Conservation (phyloP, 2,329 filamentous ascomycete genomes). For the Chrysoporthe cubensis region DNA sequence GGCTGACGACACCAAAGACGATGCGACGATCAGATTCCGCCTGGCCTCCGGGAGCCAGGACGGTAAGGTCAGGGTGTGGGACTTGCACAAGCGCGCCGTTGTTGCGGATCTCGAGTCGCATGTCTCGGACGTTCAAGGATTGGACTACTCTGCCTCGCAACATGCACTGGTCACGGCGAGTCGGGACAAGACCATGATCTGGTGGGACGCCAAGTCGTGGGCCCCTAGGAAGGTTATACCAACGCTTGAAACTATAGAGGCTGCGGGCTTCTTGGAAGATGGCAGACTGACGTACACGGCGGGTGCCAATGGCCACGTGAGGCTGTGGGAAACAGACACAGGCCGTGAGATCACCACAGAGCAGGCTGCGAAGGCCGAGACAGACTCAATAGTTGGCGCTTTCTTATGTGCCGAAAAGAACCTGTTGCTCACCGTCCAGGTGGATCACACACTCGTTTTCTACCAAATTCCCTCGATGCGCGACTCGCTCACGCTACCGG, state of each 20-base stretch:
- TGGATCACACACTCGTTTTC: slow-evolving; percentile 84
- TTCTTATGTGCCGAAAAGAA: slow-evolving; percentile 68
- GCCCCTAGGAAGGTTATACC: slow-evolving; percentile 80
- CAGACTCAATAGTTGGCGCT: slow-evolving; percentile 71
- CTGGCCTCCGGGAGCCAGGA: slow-evolving; percentile 93
- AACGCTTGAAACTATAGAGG: slow-evolving; percentile 83
- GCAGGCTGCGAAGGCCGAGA: slow-evolving; percentile 64
- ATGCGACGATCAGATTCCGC: slow-evolving; percentile 64
- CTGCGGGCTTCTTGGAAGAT: slow-evolving; percentile 75
- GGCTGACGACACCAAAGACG: slow-evolving; percentile 39
- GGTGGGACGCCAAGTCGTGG: slow-evolving; percentile 90
- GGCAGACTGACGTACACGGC: slow-evolving; percentile 80
- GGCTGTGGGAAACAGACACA: slow-evolving; percentile 79
- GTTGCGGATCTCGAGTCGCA: slow-evolving; percentile 85
- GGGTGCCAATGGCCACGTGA: slow-evolving; percentile 79
- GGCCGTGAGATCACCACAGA: slow-evolving; percentile 80
- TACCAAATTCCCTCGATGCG: slow-evolving; percentile 57
- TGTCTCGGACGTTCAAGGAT: slow-evolving; percentile 86
- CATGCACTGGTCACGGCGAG: slow-evolving; percentile 81
- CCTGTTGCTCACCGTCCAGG: slow-evolving; percentile 80
- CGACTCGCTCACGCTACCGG: slow-evolving; percentile 39
- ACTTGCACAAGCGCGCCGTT: slow-evolving; percentile 80
- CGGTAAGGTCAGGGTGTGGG: slow-evolving; percentile 89
- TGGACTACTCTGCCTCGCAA: slow-evolving; percentile 79
- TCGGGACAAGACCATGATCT: slow-evolving; percentile 89